Base-by-base conservation (phyloP, 2,329 filamentous ascomycete species). In the Botrytis byssoidea region DNA sequence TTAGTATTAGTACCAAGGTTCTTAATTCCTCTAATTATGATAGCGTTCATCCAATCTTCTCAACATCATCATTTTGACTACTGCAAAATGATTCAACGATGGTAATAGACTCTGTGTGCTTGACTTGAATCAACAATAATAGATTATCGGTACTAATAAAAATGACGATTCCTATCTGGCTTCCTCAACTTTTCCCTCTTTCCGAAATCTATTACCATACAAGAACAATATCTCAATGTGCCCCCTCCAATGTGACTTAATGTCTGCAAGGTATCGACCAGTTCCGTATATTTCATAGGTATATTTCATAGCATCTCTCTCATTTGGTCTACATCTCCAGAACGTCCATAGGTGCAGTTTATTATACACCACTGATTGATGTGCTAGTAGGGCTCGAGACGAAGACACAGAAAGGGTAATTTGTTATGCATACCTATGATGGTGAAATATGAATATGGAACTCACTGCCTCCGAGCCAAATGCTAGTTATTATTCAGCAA, bases 141-240 rank as follows among this genome's bases (percentile, higher is more conserved):
- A 57, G n/a, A 14, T 9, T 0, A 57, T 29, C 9, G 0, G 14
- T 29, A 29, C 14, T 16, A 9, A 57, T 29, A 14, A 29, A 0
- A 29, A 7, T 29, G 18, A 29, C 0, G 0, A 18, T 18, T 8
- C 14, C 14, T 1, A 18, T 29, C 51, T 57, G 0, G 6, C 14
- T 6, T n/a, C 1, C 14, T 29, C n/a, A 29, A 29, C 5, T 8
- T 29, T 29, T 8, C 16, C 0, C 3, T 7, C 8, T 16, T 29
- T 57, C n/a, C 1, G 4, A 29, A 29, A 18, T 3, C 3, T 57
- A 29, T 57, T 29, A 2, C 51, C 7, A 0, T 32, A 9, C n/a
- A 29, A 57, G 2, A 55, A 0, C n/a, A 55, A 35, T 35, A 55
- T 55, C n/a, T 55, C 14, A 55, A 8, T 18, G 46, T 51, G 48